Base-by-base conservation (phyloP, 1,284 basidiomycete species). In the Schizopora paradoxa region DNA sequence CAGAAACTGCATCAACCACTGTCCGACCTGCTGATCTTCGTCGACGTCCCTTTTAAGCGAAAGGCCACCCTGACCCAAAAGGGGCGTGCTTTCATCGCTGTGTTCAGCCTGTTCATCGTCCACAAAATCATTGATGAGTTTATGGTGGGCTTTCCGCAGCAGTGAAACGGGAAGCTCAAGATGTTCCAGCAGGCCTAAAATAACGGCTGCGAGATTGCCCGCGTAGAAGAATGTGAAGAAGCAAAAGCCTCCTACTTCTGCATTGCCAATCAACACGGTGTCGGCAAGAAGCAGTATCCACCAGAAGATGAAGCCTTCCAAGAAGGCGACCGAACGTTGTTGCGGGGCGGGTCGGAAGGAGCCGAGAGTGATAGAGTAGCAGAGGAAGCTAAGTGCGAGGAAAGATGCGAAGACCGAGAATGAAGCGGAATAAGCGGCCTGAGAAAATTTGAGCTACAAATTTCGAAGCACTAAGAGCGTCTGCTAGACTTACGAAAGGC, bases 1-100 rank as follows among this genome's bases (percentile, higher is more conserved):
- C 6, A 84, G 37, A 33, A 82, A 60, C 56, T 86, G 78, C 19
- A 74, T 51, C 28, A 82, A 69, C 82, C 85, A 87, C 72, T 76
- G 82, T 27, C 70, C 68, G 32, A 70, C 66, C 14, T 63, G 63
- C 28, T 66, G 65, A 31, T 54, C 60, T 45, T 59, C 65, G 48
- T 68, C 65, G 14, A 57, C 57, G 28, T 61, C 61, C 47, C 54
- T 61, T 52, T 38, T 45, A 38, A 48, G 42, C 40, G 38, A 51
- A 49, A 29, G 47, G 18, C 45, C 45, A 32, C 47, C 62, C 44
- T 62, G 66, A 32, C 55, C 61, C 40, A 77, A 65, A 18, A 81
- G 64, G 3, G 78, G 79, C 0, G 77, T 79, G 26, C 66, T 65
- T 53, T 72, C 29, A n/a, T n/a, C n/a, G n/a, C n/a, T n/a, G n/a